Base-by-base conservation (phyloP, 2,329 filamentous ascomycete genomes). In the Cadophora gregata region DNA sequence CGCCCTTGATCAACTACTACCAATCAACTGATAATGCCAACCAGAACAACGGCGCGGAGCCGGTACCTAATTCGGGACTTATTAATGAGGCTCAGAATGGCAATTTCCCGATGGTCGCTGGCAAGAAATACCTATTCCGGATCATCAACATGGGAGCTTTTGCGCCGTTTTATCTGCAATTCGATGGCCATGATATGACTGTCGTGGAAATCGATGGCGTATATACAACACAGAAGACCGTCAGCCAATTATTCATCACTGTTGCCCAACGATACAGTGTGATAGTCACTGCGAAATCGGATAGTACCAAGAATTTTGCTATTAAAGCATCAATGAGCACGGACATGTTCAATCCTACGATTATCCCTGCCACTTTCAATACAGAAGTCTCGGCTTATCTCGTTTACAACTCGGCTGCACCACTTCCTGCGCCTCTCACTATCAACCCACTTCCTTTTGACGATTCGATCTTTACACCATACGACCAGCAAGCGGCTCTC, bases 311-410 rank as follows among this genome's bases (percentile, higher is more conserved):
- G 33, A 71, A 71, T 42, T 71, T 65, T 48, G 70, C 70, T 5
- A 60, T 71, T 16, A 59, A 65, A 16, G 63, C 62, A 56, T 50
- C 59, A 4, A 79, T 88, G 24, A 74, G 71, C 68, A 84, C 63
- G 8, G 80, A 83, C 71, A 79, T 92, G 66, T 94, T 94, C 78
- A 86, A 71, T 45, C 59, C 56, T 5, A 50, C 29, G 27, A 55
- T 63, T 0, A 79, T 93, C 16, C 92, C 92, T 0, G 78, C 82
- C 0, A 83, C 83, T 4, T 82, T 94, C 51, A 90, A 93, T 75
- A 87, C 85, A 72, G 89, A 89, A 70, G 84, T 63, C 9, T 63
- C 63, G 9, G 68, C 60, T 2, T 70, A 85, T 84, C 80, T 90
- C 0, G 81, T 84, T 5, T 88, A 89, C 72, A 80, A 88, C 71